Conservation (phyloP, 208 protist genomes). For the Vickermania ingenoplastis region DNA sequence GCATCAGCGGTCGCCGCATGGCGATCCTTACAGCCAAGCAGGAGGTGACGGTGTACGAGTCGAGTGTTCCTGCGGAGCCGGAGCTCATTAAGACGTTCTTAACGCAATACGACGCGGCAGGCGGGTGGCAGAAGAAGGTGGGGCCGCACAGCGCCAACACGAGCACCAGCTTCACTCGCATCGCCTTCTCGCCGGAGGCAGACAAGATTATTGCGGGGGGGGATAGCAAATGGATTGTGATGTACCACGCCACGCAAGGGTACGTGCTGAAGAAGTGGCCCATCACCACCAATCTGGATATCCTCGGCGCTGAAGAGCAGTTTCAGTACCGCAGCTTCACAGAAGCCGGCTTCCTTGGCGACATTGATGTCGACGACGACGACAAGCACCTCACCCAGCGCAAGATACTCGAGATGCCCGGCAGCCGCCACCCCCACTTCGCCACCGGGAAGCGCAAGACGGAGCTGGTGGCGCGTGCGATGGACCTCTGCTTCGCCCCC, state of each 20-base stretch:
- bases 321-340: conserved; percentile 79
- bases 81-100: conserved; percentile 82
- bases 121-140: conserved; percentile 76
- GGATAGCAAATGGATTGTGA: conserved; percentile 82
- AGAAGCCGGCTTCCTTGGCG: conserved; percentile 72
- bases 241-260: conserved; percentile 84
- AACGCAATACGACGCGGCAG: conserved; percentile 72
- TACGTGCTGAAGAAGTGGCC: conserved; percentile 88
- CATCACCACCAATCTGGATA: conserved; percentile 81
- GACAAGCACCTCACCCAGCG: conserved; percentile 72
- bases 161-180: conserved; percentile 71
- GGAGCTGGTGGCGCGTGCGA: conserved; percentile 63
- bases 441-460: conserved; percentile 87
- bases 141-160: conserved; percentile 78
- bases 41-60: conserved; percentile 84
- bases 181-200: conserved; percentile 83
- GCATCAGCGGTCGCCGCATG: conserved; percentile 71
- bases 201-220: conserved; percentile 83
- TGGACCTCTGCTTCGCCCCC: conserved; percentile 67
- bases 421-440: conserved; percentile 80
- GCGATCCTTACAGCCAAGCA: conserved; percentile 78
- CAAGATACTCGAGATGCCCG: conserved; percentile 84
- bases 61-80: conserved; percentile 65
- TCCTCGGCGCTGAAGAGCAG: conserved; percentile 85
- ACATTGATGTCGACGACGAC: conserved; percentile 79